A percentile compares a stretch with the other conserved stretches of the same genome.
Conservation (phyloP, 208 protist species). For the Sergeia podlipaevii region DNA sequence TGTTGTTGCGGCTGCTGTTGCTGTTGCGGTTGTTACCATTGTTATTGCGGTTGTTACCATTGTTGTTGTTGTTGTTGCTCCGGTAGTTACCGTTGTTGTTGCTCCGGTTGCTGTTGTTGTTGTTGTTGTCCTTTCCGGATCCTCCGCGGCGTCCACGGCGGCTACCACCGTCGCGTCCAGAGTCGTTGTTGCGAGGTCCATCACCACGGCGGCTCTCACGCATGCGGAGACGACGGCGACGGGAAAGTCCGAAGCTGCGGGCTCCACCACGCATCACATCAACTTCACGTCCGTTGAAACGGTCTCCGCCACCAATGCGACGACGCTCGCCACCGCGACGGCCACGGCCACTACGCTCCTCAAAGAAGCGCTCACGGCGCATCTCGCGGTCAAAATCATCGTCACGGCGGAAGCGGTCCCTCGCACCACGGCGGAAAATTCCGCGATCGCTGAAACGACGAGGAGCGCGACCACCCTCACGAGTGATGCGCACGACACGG, state of each 20-base stretch:
- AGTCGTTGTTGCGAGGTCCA: conserved; percentile 10
- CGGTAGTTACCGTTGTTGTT: conserved; percentile 7
- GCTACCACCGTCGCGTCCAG: conserved; percentile 12
- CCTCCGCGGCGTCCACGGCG: conserved; percentile 16
- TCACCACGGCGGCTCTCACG: conserved; percentile 5
- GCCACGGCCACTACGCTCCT: conserved; percentile 21
- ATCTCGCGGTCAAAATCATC: conserved; percentile 63
- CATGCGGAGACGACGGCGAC: conserved; percentile 1
- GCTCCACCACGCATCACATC: too few relatives aligned
- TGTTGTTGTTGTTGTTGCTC: conserved; percentile 4
- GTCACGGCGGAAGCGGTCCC: conserved; percentile 75
- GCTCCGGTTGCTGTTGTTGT: conserved; percentile 7
- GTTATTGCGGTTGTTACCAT: conserved; percentile 10
- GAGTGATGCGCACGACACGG: conserved; percentile 26
- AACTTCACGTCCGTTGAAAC: conserved; percentile 1
- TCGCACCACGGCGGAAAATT: conserved; percentile 54
- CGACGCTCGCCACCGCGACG: conserved; percentile 6
- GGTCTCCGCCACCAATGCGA: conserved; percentile 1
- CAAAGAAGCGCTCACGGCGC: conserved; percentile 45
- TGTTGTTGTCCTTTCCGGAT: conserved; percentile 13
- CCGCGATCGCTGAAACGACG: conserved; percentile 59
- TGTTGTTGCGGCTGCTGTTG: conserved; percentile 14
- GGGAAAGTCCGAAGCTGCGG: background rate
- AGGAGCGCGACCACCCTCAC: background rate
- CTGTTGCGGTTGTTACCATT: conserved; percentile 13